Conservation (phyloP, 2,329 filamentous ascomycete genomes). For the Paraphoma sp. region DNA sequence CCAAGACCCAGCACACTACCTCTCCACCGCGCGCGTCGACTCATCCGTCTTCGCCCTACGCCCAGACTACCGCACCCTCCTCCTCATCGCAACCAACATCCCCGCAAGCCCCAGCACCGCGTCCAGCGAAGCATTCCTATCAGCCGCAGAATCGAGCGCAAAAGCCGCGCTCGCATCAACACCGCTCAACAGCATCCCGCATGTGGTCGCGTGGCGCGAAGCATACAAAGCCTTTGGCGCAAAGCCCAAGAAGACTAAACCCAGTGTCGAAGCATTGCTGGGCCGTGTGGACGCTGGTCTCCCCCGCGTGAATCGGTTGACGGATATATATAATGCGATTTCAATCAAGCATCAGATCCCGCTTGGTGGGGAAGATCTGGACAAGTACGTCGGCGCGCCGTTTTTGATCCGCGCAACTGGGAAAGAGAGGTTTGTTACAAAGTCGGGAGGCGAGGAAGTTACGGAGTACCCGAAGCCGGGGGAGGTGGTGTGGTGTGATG, state of each 20-base stretch:
- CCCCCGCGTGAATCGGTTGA: constrained; percentile 48
- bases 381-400: constrained; percentile 46
- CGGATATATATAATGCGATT: constrained; percentile 51
- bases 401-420: constrained; percentile 42
- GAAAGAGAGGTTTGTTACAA: constrained; percentile 43
- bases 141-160: constrained; percentile 33
- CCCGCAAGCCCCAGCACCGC: constrained; percentile 41
- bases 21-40: constrained; percentile 11
- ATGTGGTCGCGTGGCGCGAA: constrained; percentile 48
- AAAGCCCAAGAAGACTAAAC: constrained; percentile 47
- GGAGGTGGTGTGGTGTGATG: constrained; percentile 51
- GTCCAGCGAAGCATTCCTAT: constrained; percentile 36
- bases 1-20: not conserved
- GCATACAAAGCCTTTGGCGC: constrained; percentile 50
- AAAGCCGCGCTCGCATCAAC: constrained; percentile 14
- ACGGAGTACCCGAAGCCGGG: constrained; percentile 32
- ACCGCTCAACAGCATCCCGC: constrained; percentile 40
- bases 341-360: constrained; percentile 50
- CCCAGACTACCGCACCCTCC: constrained; percentile 48
- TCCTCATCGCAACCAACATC: constrained; percentile 44
- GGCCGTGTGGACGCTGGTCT: constrained; percentile 42
- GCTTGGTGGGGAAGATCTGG: constrained; percentile 49
- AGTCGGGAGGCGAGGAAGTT: constrained; percentile 32
- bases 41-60: constrained; percentile 43
- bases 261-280: constrained; percentile 48